A percentile compares a stretch with the other conserved stretches of the same genome.
Conservation (phyloP, 805 yeast genomes). For the Deakozyma indianensis region DNA sequence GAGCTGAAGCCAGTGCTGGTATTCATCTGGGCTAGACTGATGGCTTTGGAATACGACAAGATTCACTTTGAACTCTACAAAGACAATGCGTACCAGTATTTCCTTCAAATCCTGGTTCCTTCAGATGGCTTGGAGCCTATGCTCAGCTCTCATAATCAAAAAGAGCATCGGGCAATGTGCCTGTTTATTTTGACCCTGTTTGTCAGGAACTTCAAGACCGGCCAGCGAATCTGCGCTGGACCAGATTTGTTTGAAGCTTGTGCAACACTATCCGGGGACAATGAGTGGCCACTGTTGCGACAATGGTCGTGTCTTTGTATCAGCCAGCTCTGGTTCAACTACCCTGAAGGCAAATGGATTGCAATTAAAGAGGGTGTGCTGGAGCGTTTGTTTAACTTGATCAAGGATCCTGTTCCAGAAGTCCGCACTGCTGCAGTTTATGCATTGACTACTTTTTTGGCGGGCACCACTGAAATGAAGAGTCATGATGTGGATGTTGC, state of each 20-base stretch:
- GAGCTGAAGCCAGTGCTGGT: conserved; percentile 88
- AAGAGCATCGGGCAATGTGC: conserved; percentile 89
- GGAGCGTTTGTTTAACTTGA: conserved; percentile 37
- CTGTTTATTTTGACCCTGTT: conserved; percentile 80
- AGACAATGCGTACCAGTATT: conserved; percentile 81
- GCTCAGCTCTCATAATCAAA: conserved; percentile 5
- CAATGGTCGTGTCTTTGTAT: conserved; percentile 84
- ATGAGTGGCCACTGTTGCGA: conserved; percentile 74
- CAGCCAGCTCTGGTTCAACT: conserved; percentile 50
- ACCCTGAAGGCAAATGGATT: conserved; percentile 61
- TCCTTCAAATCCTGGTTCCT: conserved; percentile 57
- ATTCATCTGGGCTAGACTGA: conserved; percentile 94
- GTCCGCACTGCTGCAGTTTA: conserved; percentile 74
- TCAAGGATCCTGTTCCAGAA: conserved; percentile 88
- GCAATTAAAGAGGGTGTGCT: conserved; percentile 51
- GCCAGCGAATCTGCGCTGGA: conserved; percentile 67
- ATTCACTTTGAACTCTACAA: conserved; percentile 87
- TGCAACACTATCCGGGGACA: conserved; percentile 45
- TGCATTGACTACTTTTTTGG: conserved; percentile 56
- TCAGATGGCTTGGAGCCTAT: conserved; percentile 14
- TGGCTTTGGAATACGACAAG: conserved; percentile 84
- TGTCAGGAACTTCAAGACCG: conserved; percentile 63
- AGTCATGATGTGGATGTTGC: conserved; percentile 28
- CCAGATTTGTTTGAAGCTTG: conserved; percentile 59
- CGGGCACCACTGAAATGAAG: conserved; percentile 22